Percentiles rank a stretch among this genome's conserved stretches.
phyloP scores from a whole-genome alignment of 306 rosid genomes.

The Delonix regia region DNA sequence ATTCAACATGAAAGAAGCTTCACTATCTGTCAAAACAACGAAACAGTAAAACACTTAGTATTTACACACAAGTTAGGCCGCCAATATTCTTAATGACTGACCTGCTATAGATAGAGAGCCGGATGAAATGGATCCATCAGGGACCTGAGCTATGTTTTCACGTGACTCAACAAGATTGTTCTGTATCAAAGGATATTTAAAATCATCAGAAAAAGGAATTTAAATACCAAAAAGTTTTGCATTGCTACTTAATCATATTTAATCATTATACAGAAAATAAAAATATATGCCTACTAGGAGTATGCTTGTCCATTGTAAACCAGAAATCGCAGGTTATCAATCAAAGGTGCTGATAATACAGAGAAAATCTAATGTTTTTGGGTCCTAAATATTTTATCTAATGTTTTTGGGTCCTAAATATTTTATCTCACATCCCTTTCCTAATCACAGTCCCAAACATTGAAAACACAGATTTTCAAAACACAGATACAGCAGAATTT shows the following conservation, averaged over 20 bases:
- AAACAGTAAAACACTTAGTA: constrained; percentile 36
- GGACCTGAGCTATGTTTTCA: constrained; percentile 45
- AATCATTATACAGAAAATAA: constrained; percentile 1
- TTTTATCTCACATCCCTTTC: not conserved
- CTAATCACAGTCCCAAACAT: not conserved
- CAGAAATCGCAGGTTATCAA: constrained; percentile 18
- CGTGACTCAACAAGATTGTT: constrained; percentile 48
- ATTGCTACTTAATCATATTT: constrained; percentile 26
- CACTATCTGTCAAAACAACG: constrained; percentile 60
- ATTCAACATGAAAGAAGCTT: constrained; percentile 81
- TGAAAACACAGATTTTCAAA: not conserved
- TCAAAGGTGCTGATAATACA: not conserved
- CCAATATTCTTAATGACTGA: constrained; percentile 32
- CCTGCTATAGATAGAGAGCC: constrained; percentile 53
- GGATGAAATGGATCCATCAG: constrained; percentile 46
- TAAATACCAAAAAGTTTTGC: constrained; percentile 19
- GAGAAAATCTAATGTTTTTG: not conserved
- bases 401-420: not conserved
- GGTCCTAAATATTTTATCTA: not conserved
- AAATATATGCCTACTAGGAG: constrained; percentile 5
- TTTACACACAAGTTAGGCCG: constrained; percentile 17
- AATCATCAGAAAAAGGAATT: constrained; percentile 28
- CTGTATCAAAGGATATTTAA: constrained; percentile 46
- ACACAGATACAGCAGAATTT: not conserved
- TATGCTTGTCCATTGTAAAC: not conserved